phyloP scores from a whole-genome alignment of 2,329 filamentous ascomycete genomes.

The Penicillium sp. region DNA sequence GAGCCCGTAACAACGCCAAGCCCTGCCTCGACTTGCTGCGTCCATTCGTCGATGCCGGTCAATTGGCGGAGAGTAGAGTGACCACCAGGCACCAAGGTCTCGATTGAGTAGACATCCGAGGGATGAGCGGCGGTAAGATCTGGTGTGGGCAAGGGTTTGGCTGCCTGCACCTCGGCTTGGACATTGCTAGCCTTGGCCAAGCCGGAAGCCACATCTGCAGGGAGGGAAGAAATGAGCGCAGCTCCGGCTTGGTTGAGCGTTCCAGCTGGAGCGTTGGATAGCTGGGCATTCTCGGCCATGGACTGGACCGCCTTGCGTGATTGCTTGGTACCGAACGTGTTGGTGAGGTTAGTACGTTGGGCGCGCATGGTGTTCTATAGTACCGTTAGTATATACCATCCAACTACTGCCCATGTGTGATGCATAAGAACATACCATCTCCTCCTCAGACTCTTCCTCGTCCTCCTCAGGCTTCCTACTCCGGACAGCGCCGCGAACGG shows the following conservation, averaged over 20 bases:
- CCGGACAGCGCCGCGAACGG: constrained; percentile 53
- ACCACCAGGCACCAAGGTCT: constrained; percentile 46
- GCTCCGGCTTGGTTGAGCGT: constrained; percentile 43
- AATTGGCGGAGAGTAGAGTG: constrained; percentile 45
- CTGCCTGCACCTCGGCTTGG: constrained; percentile 47
- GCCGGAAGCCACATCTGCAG: constrained; percentile 35
- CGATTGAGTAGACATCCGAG: constrained; percentile 49
- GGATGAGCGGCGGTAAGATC: constrained; percentile 48
- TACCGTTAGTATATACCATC: constrained; percentile 11
- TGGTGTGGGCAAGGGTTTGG: constrained; percentile 49
- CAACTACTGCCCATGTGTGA: neutral
- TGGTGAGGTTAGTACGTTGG: constrained; percentile 47
- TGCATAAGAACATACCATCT: constrained; percentile 27
- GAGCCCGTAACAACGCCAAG: constrained; percentile 43
- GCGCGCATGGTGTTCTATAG: constrained; percentile 40
- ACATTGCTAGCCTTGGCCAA: constrained; percentile 37
- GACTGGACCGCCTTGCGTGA: constrained; percentile 52
- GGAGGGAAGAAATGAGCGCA: constrained; percentile 48
- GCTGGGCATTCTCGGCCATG: constrained; percentile 51
- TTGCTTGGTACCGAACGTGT: constrained; percentile 54
- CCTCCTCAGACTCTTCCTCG: constrained; percentile 32
- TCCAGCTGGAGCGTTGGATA: constrained; percentile 43
- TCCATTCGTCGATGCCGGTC: constrained; percentile 47
- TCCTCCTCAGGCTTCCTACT: constrained; percentile 32
- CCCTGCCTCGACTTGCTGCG: constrained; percentile 38